Percentiles rank a stretch among this genome's conserved stretches.
Conservation (phyloP, 441 rosid genomes). For the Bruguiera hainesii region DNA sequence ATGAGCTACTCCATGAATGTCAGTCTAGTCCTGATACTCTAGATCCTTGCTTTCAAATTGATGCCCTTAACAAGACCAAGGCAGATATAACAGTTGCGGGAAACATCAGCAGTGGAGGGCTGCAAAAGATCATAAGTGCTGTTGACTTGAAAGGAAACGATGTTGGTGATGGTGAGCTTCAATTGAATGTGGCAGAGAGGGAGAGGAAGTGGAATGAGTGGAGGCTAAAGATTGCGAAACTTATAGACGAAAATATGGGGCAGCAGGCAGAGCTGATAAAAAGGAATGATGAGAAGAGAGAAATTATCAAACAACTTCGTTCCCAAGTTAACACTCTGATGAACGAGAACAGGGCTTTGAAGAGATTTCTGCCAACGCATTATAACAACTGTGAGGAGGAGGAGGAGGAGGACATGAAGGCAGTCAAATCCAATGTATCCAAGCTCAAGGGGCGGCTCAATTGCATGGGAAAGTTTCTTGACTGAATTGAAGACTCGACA, state of each 20-base stretch:
- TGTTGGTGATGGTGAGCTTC: background rate
- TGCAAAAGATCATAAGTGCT: background rate
- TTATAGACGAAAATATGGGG: constrained; percentile 19
- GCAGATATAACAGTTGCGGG: background rate
- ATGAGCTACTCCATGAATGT: background rate
- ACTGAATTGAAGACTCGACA: background rate
- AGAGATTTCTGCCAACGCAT: constrained; percentile 1
- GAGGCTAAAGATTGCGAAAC: constrained; percentile 18
- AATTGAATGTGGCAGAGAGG: background rate
- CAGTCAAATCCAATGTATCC: background rate
- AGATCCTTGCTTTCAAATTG: background rate
- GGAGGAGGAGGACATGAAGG: background rate
- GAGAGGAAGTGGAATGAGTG: constrained; percentile 21
- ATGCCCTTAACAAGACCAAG: background rate
- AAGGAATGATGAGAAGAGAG: constrained; percentile 36
- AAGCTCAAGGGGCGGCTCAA: constrained; percentile 18
- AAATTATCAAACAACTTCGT: constrained; percentile 22
- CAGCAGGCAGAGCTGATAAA: constrained; percentile 24
- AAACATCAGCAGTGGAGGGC: background rate
- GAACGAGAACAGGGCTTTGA: constrained; percentile 23
- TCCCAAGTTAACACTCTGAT: constrained; percentile 12
- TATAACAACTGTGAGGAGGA: background rate
- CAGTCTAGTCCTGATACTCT: background rate
- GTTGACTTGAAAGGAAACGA: background rate
- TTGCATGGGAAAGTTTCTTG: constrained; percentile 14